Base-by-base conservation (phyloP, 2,329 filamentous ascomycete species). In the Botryosphaeria dothidea region DNA sequence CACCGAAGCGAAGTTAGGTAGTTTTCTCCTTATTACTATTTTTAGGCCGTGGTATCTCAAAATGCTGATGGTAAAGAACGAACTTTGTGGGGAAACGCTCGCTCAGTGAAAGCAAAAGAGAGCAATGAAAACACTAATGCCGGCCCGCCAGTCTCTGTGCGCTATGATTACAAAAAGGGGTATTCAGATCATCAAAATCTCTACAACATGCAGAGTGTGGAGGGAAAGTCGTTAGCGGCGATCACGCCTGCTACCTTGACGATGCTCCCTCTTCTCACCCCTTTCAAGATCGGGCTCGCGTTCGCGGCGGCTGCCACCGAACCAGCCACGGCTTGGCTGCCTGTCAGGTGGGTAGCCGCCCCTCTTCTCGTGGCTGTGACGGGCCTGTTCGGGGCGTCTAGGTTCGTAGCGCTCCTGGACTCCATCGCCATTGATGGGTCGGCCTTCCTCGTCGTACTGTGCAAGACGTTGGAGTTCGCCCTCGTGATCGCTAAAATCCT, bases 401-500 rank as follows among this genome's bases (percentile, higher is more conserved):
- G 51, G 62, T 31, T 65, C 51, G 21, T 65, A 57, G 38, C 62
- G 49, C 8, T 54, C 65, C 25, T 38, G 31, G 11, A 57, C 41
- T 7, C 52, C 56, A 15, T 66, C 62, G 45, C 57, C 56, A 4
- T 51, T 49, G 41, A 48, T 25, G 13, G 54, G 62, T 9, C 48
- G 21, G 9, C 25, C 27, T 57, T 72, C 69, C 36, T 75, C 73
- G 21, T 78, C 74, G 41, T 60, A 60, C 41, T 60, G 56, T 1
- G 56, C 56, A 21, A 60, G 56, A 4, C 41, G 38, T 3, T 13
- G 4, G 41, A 60, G 56, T 17, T 60, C 56, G 41, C 43, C 43
- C 23, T 60, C 56, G 38, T 79, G 78, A 38, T 79, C 77, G 11
- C 75, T 75, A 46, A 80, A 78, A 49, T 82, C 80, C 66, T 83